phyloP scores from a whole-genome alignment of 768 basidiomycete genomes.

The Leccinum barrowsii region DNA sequence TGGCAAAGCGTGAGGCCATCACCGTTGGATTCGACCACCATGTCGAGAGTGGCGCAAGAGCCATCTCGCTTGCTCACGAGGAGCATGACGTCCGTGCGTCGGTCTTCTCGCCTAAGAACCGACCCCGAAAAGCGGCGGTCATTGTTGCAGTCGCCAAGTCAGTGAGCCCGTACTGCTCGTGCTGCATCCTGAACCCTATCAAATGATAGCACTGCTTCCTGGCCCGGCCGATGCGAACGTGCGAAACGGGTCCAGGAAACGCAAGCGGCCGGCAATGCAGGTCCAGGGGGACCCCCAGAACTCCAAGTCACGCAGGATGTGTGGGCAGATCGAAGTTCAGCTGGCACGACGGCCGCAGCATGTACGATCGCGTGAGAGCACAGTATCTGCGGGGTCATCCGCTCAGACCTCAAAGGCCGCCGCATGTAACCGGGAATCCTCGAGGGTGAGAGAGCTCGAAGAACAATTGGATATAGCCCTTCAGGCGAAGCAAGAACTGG shows the following conservation, averaged over 20 bases:
- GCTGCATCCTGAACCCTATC: conserved; percentile 2
- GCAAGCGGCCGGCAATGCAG: neutral
- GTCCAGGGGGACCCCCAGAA: neutral
- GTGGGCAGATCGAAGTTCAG: conserved; percentile 11
- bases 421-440: conserved; percentile 34
- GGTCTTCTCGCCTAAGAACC: conserved; percentile 22
- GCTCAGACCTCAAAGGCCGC: neutral
- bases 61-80: conserved; percentile 19
- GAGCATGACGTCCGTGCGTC: conserved; percentile 24
- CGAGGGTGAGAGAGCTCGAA: conserved; percentile 41
- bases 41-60: conserved; percentile 16
- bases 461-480: conserved; percentile 37
- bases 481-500: conserved; percentile 41
- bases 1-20: neutral
- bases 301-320: conserved; percentile 10
- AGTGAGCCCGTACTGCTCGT: conserved; percentile 4
- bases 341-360: neutral
- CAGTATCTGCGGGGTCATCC: neutral
- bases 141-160: conserved; percentile 10
- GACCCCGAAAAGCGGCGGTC: neutral
- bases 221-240: neutral
- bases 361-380: conserved; percentile 2
- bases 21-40: conserved; percentile 7
- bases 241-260: conserved; percentile 7
- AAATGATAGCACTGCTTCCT: conserved; percentile 6